Evolutionary conservation across 345 rosid genomes (phyloP).

Genomic region (Linum tenue): DNA sequence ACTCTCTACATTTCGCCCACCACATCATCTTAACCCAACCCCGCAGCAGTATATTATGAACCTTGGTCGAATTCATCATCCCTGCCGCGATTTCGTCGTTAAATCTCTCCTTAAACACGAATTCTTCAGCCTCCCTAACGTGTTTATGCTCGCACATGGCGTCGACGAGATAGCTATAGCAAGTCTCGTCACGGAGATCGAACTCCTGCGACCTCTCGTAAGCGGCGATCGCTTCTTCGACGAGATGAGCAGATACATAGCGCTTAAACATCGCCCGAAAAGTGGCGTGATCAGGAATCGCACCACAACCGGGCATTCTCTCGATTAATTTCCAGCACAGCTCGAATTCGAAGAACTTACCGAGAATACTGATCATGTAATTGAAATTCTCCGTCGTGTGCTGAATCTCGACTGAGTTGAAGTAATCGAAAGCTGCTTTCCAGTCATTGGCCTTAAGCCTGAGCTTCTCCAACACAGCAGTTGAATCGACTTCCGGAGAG

Average conservation of each 20-base stretch:
- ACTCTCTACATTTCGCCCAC: slow-evolving; percentile 87
- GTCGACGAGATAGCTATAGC: slow-evolving; percentile 60
- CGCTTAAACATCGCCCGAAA: slow-evolving; percentile 79
- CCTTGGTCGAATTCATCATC: slow-evolving; percentile 34
- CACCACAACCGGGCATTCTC: slow-evolving; percentile 36
- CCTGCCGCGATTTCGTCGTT: slow-evolving; percentile 18
- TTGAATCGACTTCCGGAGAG: slow-evolving; percentile 30
- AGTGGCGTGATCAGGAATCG: slow-evolving; percentile 58
- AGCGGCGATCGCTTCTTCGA: slow-evolving; percentile 48
- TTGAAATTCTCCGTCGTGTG: slow-evolving; percentile 69
- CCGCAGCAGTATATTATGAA: slow-evolving; percentile 73
- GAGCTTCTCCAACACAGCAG: slow-evolving; percentile 50
- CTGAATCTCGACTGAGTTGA: slow-evolving; percentile 63
- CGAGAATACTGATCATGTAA: slow-evolving; percentile 73
- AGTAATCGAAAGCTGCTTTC: slow-evolving; percentile 74
- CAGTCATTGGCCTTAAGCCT: slow-evolving; percentile 68
- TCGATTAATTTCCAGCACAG: slow-evolving; percentile 54
- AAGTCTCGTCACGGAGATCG: slow-evolving; percentile 57
- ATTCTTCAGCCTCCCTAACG: slow-evolving; percentile 71
- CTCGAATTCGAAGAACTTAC: slow-evolving; percentile 86
- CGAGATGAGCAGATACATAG: slow-evolving; percentile 58
- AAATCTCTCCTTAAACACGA: slow-evolving; percentile 40
- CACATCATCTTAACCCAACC: slow-evolving; percentile 81
- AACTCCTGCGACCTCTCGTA: slow-evolving; percentile 46
- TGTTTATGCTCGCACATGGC: slow-evolving; percentile 86